Conservation (phyloP, 1,139 yeast species). For the Schwanniomyces etchellsii region DNA sequence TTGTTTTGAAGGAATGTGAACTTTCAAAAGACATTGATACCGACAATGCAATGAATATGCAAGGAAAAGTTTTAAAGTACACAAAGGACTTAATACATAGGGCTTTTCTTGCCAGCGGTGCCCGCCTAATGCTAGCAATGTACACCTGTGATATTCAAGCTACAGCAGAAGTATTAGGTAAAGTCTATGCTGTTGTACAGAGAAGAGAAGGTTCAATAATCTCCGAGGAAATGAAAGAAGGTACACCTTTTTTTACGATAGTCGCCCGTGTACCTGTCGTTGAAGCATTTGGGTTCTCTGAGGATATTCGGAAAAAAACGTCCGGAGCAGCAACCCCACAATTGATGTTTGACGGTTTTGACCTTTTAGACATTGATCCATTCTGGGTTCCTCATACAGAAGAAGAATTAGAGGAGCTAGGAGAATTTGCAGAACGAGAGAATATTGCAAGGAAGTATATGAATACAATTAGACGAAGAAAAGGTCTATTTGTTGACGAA, state of each 20-base stretch:
- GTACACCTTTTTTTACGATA: conserved; percentile 91
- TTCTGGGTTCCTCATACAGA: conserved; percentile 99
- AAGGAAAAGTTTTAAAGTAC: conserved; percentile 70
- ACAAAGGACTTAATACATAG: conserved; percentile 71
- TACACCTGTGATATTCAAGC: conserved; percentile 95
- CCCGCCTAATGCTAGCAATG: conserved; percentile 86
- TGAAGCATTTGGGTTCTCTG: conserved; percentile 95
- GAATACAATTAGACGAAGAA: conserved; percentile 75
- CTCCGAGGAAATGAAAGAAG: conserved; percentile 95
- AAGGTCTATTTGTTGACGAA: conserved; percentile 87
- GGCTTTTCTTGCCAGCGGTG: conserved; percentile 73
- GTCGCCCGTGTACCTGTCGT: conserved; percentile 86
- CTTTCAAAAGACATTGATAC: conserved; percentile 25
- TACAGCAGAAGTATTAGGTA: conserved; percentile 88
- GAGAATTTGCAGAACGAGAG: conserved; percentile 89
- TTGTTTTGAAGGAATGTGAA: conserved; percentile 31
- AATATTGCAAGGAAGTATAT: conserved; percentile 84
- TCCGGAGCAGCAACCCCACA: conserved; percentile 98
- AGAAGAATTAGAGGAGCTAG: conserved; percentile 89
- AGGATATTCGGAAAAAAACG: conserved; percentile 86
- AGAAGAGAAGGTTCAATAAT: conserved; percentile 79
- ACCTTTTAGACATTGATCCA: conserved; percentile 84
- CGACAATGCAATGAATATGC: conserved; percentile 32
- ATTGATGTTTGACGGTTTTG: conserved; percentile 84
- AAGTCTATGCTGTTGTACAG: conserved; percentile 92